Evolutionary conservation across 441 rosid genomes (phyloP).

Genomic region (Euphorbia celastroides): DNA sequence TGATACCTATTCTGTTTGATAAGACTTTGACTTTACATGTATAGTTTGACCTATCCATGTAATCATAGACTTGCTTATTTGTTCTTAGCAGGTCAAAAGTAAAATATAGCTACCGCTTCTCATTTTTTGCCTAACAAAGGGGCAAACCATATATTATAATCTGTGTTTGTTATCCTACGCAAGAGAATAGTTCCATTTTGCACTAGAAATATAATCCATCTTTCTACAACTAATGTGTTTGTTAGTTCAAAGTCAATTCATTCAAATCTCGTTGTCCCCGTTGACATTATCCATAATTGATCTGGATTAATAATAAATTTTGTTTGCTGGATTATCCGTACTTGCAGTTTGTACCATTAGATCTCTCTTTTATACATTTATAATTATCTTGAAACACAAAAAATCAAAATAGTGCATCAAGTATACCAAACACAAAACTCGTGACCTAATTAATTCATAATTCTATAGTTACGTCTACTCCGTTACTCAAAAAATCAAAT

Average conservation of each 20-base stretch:
- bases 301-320: too few relatives aligned
- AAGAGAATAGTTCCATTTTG: background rate
- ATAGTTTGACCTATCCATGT: slow-evolving; percentile 4
- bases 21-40: slow-evolving; percentile 27
- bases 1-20: too few relatives aligned
- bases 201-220: too few relatives aligned
- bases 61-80: slow-evolving; percentile 22
- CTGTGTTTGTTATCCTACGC: background rate
- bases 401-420: background rate
- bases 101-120: slow-evolving; percentile 23
- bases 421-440: background rate
- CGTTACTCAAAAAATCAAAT: too few relatives aligned
- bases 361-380: background rate
- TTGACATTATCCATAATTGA: background rate
- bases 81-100: slow-evolving; percentile 28
- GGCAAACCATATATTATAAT: background rate
- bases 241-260: background rate
- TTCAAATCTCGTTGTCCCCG: background rate
- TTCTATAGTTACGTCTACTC: too few relatives aligned
- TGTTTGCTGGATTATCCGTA: too few relatives aligned
- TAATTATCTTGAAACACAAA: background rate
- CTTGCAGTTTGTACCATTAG: background rate
- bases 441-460: too few relatives aligned
- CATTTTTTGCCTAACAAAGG: slow-evolving; percentile 24
- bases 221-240: background rate